phyloP scores from a whole-genome alignment of 1,139 yeast genomes.

The Geotrichum citri-aurantii region DNA sequence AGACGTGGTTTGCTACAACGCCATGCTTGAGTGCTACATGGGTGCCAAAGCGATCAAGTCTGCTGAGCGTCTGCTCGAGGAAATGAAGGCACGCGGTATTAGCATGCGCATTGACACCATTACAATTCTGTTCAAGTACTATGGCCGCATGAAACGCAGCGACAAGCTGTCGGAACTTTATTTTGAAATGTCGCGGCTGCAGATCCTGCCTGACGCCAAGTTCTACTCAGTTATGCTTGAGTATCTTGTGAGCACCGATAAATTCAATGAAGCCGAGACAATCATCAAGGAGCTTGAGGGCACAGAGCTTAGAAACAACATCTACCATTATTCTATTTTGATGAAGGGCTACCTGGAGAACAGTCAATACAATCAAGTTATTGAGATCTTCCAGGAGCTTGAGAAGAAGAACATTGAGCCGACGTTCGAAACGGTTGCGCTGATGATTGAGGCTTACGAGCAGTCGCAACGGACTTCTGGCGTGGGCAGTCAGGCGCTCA shows the following conservation, averaged over 20 bases:
- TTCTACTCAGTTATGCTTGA: constrained; percentile 28
- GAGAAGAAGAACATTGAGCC: constrained; percentile 22
- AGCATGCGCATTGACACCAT: constrained; percentile 26
- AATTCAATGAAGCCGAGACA: constrained; percentile 22
- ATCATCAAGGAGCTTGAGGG: constrained; percentile 23
- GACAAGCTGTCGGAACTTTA: constrained; percentile 13
- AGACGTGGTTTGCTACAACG: constrained; percentile 28
- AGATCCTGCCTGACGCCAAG: constrained; percentile 24
- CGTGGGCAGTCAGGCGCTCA: background rate
- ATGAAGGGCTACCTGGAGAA: constrained; percentile 23
- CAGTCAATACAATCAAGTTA: constrained; percentile 17
- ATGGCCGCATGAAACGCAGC: constrained; percentile 19
- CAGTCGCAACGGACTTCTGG: constrained; percentile 8
- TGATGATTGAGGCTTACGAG: constrained; percentile 12
- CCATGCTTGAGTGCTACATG: constrained; percentile 27
- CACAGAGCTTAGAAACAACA: constrained; percentile 19
- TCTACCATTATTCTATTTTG: constrained; percentile 30
- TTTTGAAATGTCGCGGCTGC: constrained; percentile 6
- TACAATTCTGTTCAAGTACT: constrained; percentile 26
- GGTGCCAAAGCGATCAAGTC: constrained; percentile 21
- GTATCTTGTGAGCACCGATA: constrained; percentile 20
- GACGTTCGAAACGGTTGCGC: constrained; percentile 24
- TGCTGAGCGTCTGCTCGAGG: constrained; percentile 23
- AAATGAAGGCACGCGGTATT: constrained; percentile 22
- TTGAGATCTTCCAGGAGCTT: constrained; percentile 23